Conservation (phyloP, 2,329 filamentous ascomycete genomes). For the Cladosporium sp. region DNA sequence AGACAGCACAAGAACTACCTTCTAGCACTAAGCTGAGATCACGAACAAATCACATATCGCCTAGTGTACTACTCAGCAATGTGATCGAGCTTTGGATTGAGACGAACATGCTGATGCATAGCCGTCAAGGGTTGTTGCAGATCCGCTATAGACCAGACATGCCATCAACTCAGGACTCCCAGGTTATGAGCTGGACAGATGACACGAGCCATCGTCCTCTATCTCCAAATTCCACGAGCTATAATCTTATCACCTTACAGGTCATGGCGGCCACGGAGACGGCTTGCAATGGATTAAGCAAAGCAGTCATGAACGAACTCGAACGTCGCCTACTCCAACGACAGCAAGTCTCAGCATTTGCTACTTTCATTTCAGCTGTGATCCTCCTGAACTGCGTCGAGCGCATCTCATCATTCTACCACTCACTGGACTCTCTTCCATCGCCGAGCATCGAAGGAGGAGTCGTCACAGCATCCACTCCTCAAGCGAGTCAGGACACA, state of each 20-base stretch:
- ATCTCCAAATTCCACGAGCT: constrained; percentile 16
- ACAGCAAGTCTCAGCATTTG: constrained; percentile 53
- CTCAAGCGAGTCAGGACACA: neutral
- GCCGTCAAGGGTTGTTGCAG: neutral
- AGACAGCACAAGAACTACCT: neutral
- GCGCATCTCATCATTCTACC: constrained; percentile 55
- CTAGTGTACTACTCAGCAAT: constrained; percentile 46
- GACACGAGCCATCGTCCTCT: neutral
- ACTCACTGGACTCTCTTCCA: constrained; percentile 15
- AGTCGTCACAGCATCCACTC: neutral
- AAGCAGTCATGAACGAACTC: constrained; percentile 55
- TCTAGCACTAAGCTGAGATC: constrained; percentile 1
- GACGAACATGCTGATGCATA: constrained; percentile 44
- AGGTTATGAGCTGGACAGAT: neutral
- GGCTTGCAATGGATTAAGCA: constrained; percentile 49
- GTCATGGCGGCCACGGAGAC: constrained; percentile 54
- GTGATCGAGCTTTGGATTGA: constrained; percentile 55
- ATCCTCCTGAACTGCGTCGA: constrained; percentile 57
- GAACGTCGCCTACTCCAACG: constrained; percentile 57
- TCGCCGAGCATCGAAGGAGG: neutral
- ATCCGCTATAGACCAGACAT: neutral
- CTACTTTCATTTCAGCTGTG: constrained; percentile 57
- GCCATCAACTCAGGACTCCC: neutral
- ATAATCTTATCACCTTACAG: constrained; percentile 50
- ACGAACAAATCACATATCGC: constrained; percentile 8